phyloP scores from a whole-genome alignment of 2,329 filamentous ascomycete genomes.

The Hortaea werneckii region DNA sequence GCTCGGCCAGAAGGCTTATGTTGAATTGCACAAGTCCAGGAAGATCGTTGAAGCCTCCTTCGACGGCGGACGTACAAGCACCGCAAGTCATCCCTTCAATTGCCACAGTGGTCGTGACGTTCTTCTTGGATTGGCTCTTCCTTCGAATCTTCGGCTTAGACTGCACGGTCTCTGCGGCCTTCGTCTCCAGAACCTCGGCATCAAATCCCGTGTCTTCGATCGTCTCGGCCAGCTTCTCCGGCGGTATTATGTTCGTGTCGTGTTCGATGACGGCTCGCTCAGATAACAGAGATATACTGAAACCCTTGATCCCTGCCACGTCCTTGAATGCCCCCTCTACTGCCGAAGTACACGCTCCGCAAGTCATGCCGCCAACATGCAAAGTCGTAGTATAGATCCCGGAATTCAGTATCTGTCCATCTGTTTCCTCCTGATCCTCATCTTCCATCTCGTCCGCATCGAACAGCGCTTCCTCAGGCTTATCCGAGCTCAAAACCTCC shows the following conservation, averaged over 20 bases:
- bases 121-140: conserved; percentile 24
- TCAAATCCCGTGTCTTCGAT: conserved; percentile 92
- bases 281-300: conserved; percentile 90
- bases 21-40: conserved; percentile 82
- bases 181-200: conserved; percentile 68
- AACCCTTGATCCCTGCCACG: conserved; percentile 69
- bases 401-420: conserved; percentile 33
- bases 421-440: conserved; percentile 6
- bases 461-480: conserved; percentile 14
- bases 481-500: conserved; percentile 35
- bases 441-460: conserved; percentile 13
- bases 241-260: conserved; percentile 61
- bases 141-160: conserved; percentile 21
- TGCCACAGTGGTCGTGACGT: conserved; percentile 68
- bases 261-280: conserved; percentile 92
- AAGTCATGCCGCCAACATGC: conserved; percentile 76
- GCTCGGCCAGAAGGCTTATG: conserved; percentile 85
- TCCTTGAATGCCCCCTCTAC: conserved; percentile 84
- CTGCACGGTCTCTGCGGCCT: conserved; percentile 32
- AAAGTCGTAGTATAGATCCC: conserved; percentile 80
- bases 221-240: conserved; percentile 68
- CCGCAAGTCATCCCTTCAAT: conserved; percentile 98
- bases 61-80: conserved; percentile 85
- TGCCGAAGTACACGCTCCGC: conserved; percentile 90
- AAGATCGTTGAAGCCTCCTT: conserved; percentile 66